Base-by-base conservation (phyloP, 805 yeast species). In the Jamesozyma rosinii region DNA sequence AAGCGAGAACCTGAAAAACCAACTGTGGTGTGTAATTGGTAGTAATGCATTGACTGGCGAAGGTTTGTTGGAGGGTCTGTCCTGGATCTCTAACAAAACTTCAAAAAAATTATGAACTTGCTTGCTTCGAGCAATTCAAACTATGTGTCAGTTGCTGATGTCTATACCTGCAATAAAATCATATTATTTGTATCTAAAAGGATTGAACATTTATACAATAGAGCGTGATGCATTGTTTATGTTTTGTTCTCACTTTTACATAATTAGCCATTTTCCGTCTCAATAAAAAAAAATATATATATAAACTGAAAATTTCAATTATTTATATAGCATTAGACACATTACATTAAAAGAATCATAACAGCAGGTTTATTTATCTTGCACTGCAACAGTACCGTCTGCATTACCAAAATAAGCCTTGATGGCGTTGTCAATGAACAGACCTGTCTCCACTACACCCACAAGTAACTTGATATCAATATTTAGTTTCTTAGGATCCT, bases 381-480 rank as follows among this genome's bases (percentile, higher is more conserved):
- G 53, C 15, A 66, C 57, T 45, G 61, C 64, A 42, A 69, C 80
- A 40, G 71, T 54, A 6, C 98, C 98, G 57, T 77, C 78, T 35
- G 77, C 71, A 59, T 86, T 87, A 38, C 98, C 98, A 59, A 92
- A 85, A 65, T 89, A 92, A 5, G 90, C 92, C 60, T 76, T 83
- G 39, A 68, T 68, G 22, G 95, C 90, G 38, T 72, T 68, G 41
- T 71, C 71, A 37, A 79, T 75, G 67, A 92, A 92, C 48, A 92
- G 69, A 1, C 98, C 98, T 9, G 95, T 89, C 65, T 92, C 98
- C 14, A 92, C 97, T 24, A 92, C 97, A 37, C 98, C 98, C 20
- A 87, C 84, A 54, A 90, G 67, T 41, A 70, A 59, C 64, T 84
- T 87, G 62, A 92, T 79, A 53, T 76, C 62, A 30, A 59, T 48